Base-by-base conservation (phyloP, 2,329 filamentous ascomycete species). In the Huntiella moniliformis region DNA sequence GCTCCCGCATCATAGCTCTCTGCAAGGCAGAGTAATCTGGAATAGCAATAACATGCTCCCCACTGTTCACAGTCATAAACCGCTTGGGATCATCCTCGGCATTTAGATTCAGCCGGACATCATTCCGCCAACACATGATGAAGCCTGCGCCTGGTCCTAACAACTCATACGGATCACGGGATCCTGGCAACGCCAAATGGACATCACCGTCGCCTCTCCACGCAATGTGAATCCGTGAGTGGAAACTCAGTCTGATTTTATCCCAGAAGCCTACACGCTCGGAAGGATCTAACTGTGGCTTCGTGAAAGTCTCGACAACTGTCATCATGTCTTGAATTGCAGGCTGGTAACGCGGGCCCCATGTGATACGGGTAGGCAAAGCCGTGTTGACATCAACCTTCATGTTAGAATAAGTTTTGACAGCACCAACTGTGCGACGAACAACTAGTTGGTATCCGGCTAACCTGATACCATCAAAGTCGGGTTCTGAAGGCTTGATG, bases 271-370 rank as follows among this genome's bases (percentile, higher is more conserved):
- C 91, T 40, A 93, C 85, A 47, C 82, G 73, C 52, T 98, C 92
- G 0, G 91, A 96, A 1, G 83, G 81, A 59, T 98, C 92, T 22
- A 95, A 70, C 52, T 88, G 87, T 5, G 88, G 85, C 58, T 98
- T 98, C 1, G 88, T 95, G 59, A 98, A 96, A 2, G 83, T 88
- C 61, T 98, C 91, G 51, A 98, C 82, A 18, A 87, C 87, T 73
- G 96, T 95, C 91, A 98, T 98, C 82, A 96, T 94, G 57, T 98
- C 92, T 60, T 98, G 91, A 42, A 98, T 88, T 1, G 88, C 88
- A 22, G 92, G 91, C 57, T 98, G 92, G 56, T 96, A 98, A 2
- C 87, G 94, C 39, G 91, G 87, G 5, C 87, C 87, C 92, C 91
- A 98, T 0, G 88, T 95, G 45, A 98, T 88, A 38, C 83, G 77